A percentile compares a stretch with the other conserved stretches of the same genome.
These are phyloP conservation scores for Triangularia verruculosa DNA, from an alignment of 2,329 filamentous ascomycete genomes.

Conservation along the genomic window DNA sequence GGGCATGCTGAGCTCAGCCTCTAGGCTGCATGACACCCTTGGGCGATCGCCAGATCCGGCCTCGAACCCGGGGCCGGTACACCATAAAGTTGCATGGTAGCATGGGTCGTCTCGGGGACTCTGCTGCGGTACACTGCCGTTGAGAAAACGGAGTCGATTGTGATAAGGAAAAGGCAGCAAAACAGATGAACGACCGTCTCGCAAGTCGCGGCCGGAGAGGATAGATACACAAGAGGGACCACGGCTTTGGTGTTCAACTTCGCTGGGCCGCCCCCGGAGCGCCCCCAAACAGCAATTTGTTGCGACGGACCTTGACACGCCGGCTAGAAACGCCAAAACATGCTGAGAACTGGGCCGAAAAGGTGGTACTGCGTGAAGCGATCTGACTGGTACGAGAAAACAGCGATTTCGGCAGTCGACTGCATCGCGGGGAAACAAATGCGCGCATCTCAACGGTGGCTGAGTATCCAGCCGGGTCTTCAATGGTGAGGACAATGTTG, in stretches of 20 bases:
- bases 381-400: not conserved
- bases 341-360: not conserved
- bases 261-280: constrained; percentile 5
- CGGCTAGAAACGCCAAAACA: not conserved
- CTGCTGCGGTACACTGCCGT: not conserved
- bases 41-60: constrained; percentile 26
- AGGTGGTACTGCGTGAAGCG: not conserved
- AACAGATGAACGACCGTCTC: constrained; percentile 2
- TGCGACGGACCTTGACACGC: not conserved
- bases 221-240: not conserved
- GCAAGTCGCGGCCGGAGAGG: not conserved
- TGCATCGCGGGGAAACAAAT: too few relatives aligned
- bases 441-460: not conserved
- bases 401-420: not conserved
- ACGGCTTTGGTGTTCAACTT: not conserved
- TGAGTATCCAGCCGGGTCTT: too few relatives aligned
- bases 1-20: constrained; percentile 20
- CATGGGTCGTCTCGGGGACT: not conserved
- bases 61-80: constrained; percentile 9
- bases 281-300: not conserved
- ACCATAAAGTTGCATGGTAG: not conserved
- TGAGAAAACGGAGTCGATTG: not conserved
- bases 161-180: not conserved
- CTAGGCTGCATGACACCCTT: constrained; percentile 20
- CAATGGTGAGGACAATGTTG: not conserved